Base-by-base conservation (phyloP, 2,329 filamentous ascomycete species). In the Hypoxylon sp. region DNA sequence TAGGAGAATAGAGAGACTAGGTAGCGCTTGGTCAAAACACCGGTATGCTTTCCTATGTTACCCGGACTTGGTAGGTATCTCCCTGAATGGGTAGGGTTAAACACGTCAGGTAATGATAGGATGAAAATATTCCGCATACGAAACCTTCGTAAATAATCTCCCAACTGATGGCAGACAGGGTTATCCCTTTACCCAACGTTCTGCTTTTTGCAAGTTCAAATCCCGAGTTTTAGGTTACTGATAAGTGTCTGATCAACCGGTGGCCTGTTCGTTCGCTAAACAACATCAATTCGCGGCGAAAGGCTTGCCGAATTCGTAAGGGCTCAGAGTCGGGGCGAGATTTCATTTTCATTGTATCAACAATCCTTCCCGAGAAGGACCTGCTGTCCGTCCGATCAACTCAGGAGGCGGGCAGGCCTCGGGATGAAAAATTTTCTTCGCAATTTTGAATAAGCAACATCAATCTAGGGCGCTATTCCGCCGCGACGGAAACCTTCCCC, bases 401-500 rank as follows among this genome's bases (percentile, higher is more conserved):
- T 59, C 49, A 49, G 37, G 17, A 65, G 22, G 24, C 24, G 7
- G 24, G 24, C 24, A 26, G 24, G 54, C 51, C 20, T 48, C 19
- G 59, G 59, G 59, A 15, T 50, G 37, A 68, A 70, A 70, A 63
- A 60, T 66, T 70, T 70, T 61, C 58, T 32, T 58, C 41, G 54
- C 49, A 67, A 65, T 65, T 64, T 64, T 26, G 24, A 46, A 50
- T 28, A 17, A 51, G 53, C 53, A 7, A 59, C 24, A 55, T 58
- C 51, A 65, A 65, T 63, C 55, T 49, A 54, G 55, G 58, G 60
- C 59, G 60, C 43, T 65, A 62, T 55, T 59, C 62, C 64, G 63
- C 46, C 50, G 51, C 50, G 61, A 43, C 68, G 69, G 69, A 66
- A 59, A 51, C 44, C 66, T 71, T 71, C 69, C 69, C 69, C 69